Base-by-base conservation (phyloP, 352 stramenopile genomes). In the Globisporangium cylindrosporum region DNA sequence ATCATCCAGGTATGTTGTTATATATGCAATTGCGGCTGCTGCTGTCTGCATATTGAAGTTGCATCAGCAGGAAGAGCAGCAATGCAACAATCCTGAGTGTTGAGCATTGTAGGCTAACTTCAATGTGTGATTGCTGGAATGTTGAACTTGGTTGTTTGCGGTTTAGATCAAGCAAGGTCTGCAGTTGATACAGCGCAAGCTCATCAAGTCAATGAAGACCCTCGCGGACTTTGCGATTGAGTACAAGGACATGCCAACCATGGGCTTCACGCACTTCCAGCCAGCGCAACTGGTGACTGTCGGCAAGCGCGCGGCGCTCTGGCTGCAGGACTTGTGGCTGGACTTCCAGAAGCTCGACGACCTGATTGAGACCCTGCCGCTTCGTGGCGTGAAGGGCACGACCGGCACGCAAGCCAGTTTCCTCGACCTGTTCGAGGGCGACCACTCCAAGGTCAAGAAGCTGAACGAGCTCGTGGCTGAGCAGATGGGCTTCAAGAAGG, bases 201-300 rank as follows among this genome's bases (percentile, higher is more conserved):
- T 99, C 70, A 78, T 99, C 34, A 97, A 99, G 76, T 82, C 97
- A n/a, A 90, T 99, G 65, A 91, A 92, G 70, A 95, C 94, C 55
- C 88, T 99, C 36, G 87, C 93, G n/a, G 82, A 94, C 68, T 99
- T 99, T 85, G 94, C 97, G 2, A 48, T 93, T 1, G 54, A 78
- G 80, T 97, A 99, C 80, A 97, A 95, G 71, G 95, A 98, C 77
- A 90, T 99, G 76, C 96, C 97, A 34, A 99, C 98, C 9, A 95
- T 99, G 77, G 98, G 98, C 32, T 99, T 99, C 74, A 99, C 98
- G 43, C 98, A 99, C 83, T 99, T 99, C 80, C 98, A 99, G 81
- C 97, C 97, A 41, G 98, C 98, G 62, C 98, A 99, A 79, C 86
- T 99, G 10, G 98, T 98, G n/a, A 95, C 98, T 2, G 97, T 99